Evolutionary conservation across 257 asterid species (phyloP), one percentile per base, ranked within the genome.

Genomic region (Gardenia jasminoides): DNA sequence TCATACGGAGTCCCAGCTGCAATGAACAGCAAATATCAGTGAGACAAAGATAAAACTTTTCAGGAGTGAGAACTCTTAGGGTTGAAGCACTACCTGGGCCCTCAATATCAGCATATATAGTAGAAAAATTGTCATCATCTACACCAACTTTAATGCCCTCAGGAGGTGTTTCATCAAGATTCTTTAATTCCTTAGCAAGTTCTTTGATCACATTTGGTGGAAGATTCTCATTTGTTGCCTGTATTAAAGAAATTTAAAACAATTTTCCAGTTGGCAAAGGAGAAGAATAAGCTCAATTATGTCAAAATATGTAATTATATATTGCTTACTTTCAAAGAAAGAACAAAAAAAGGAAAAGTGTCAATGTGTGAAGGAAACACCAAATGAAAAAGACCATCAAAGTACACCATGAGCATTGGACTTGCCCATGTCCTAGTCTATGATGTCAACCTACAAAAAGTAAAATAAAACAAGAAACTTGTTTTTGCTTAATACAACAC

Each of bases 1-100:
- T 95, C 98, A 65, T 93, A 95, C 3, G 99, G 99, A 50, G 99
- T 95, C 79, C 98, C 98, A 84, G 96, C 99, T 95, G 99, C 88
- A 86, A 78, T 80, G 74, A 47, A 47, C 61, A 71, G 82, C 24
- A 46, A 70, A 67, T 56, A 71, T 67, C 66, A 81, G 83, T 84
- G 78, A 85, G 65, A 67, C 78, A 36, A 80, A 66, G 58, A 46
- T 74, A 62, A 56, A 41, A 72, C 52, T 48, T 41, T 36, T 76
- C 16, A 43, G 76, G 58, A 59, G 36, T n/a, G 82, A 71, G 33
- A 36, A n/a, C 66, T 28, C n/a, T 58, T 61, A n/a, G 65, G 77
- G 72, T 11, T 12, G 15, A 71, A 39, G 62, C 43, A 67, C 75
- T 84, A 93, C 98, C 98, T 83, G 99, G 99, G 86, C 99, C 99